Evolutionary conservation across 352 stramenopile species (phyloP).

Genomic region (Albugo candida): DNA sequence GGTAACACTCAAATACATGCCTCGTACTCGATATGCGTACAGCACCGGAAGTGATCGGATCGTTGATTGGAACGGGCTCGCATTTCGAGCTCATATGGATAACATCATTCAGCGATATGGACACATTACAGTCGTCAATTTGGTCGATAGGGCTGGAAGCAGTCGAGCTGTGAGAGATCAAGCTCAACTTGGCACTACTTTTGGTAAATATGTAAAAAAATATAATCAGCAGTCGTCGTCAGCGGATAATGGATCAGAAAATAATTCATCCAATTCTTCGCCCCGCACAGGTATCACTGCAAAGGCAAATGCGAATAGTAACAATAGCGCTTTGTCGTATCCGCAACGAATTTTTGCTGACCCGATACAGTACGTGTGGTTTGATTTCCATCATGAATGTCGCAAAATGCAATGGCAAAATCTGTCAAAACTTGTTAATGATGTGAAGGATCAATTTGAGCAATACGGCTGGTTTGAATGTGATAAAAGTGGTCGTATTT

Average conservation of each 20-base stretch:
- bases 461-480: conserved; percentile 55
- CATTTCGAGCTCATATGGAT: conserved; percentile 48
- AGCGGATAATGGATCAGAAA: conserved; percentile 1
- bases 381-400: conserved; percentile 95
- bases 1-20: conserved; percentile 85
- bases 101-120: conserved; percentile 48
- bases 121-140: conserved; percentile 78
- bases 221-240: conserved; percentile 47
- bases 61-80: conserved; percentile 54
- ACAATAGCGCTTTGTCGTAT: conserved; percentile 1
- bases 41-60: conserved; percentile 38
- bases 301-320: conserved; percentile 2
- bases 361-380: conserved; percentile 83
- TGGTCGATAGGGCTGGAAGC: conserved; percentile 80
- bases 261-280: conserved; percentile 9
- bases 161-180: conserved; percentile 64
- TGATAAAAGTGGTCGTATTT: conserved; percentile 26
- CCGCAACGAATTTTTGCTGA: conserved; percentile 27
- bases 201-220: conserved; percentile 69
- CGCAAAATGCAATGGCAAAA: conserved; percentile 86
- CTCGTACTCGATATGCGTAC: conserved; percentile 50
- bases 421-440: conserved; percentile 70
- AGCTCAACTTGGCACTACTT: conserved; percentile 75
- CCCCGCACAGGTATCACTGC: neutral
- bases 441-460: conserved; percentile 43